Base-by-base conservation (phyloP, 768 basidiomycete genomes). In the Trichaptum fuscoviolaceum region DNA sequence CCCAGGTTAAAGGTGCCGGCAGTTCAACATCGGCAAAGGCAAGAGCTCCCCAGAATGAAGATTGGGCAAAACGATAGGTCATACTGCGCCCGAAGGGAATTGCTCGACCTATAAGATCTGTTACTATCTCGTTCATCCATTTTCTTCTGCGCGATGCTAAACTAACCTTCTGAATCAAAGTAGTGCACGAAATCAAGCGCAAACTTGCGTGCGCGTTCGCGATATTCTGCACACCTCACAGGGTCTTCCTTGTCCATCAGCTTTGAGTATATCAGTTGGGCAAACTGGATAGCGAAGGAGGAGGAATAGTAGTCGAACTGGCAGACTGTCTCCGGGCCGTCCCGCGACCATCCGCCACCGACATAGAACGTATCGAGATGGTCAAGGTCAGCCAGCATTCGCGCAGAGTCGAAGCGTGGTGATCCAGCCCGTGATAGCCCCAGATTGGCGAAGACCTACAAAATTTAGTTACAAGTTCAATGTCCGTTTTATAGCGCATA, bases 41-140 rank as follows among this genome's bases (percentile, higher is more conserved):
- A 35, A 91, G 72, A 4, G 88, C 89, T 12, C 88, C 87, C 85
- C 90, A 91, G 75, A 91, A 90, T 6, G 90, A 86, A 17, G 89
- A 86, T 89, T 90, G 87, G n/a, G 90, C 90, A 72, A 89, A 91
- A 58, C 91, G 84, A 72, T 92, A 92, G 4, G 87, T 88, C 78
- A 91, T 81, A 68, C 88, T 90, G 63, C 91, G 77, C 8, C 90
- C 91, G 70, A 91, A 93, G 0, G 90, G 86, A 69, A 91, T 87
- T 0, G 85, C 88, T 24, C 89, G 86, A 7, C 90, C 90, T 90
- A 66, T 7, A 66, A 9, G 59, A 36, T 25, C 1, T 25, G 34
- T 70, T 57, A 67, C 58, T 18, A 25, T 25, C 7, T 24, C 35
- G 63, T 30, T 30, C 10, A 15, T 12, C 15, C 12, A 20, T 12